Percentiles rank a stretch among this genome's conserved stretches.
Conservation (phyloP, 495 filamentous ascomycete genomes). For the Cudoniella acicularis region DNA sequence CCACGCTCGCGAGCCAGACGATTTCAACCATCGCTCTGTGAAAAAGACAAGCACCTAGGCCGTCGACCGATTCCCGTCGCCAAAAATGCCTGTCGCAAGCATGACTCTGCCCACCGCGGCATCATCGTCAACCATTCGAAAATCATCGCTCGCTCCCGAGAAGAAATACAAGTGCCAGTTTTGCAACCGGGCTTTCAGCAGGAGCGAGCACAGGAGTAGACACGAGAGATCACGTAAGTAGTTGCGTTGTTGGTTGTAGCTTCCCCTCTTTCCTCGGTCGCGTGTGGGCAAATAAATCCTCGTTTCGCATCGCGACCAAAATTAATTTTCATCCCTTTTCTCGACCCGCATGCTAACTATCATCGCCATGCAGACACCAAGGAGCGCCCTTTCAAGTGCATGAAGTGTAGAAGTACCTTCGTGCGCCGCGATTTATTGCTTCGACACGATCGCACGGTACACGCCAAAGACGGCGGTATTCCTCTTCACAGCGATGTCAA, state of each 20-base stretch:
- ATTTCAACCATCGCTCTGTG: constrained; percentile 36
- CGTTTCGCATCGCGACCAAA: constrained; percentile 21
- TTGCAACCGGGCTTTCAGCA: constrained; percentile 93
- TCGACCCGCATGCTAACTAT: constrained; percentile 18
- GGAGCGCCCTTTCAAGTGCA: constrained; percentile 96
- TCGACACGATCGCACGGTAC: constrained; percentile 96
- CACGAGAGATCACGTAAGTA: constrained; percentile 98
- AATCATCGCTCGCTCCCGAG: constrained; percentile 67
- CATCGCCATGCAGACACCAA: constrained; percentile 72
- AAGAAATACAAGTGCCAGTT: constrained; percentile 99
- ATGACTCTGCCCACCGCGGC: constrained; percentile 55
- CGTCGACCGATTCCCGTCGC: constrained; percentile 30
- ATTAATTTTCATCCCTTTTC: neutral
- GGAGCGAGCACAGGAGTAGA: constrained; percentile 94
- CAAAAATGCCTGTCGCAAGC: constrained; percentile 59
- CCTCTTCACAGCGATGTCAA: constrained; percentile 94
- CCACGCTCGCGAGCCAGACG: constrained; percentile 32
- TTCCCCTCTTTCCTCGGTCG: constrained; percentile 7
- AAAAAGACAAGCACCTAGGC: constrained; percentile 13
- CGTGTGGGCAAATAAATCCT: constrained; percentile 5
- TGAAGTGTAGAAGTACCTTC: constrained; percentile 97
- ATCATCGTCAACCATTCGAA: constrained; percentile 56
- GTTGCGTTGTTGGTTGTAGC: constrained; percentile 2
- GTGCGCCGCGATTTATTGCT: constrained; percentile 94
- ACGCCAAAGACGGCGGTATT: constrained; percentile 96